Evolutionary conservation across 768 basidiomycete species (phyloP).

Genomic region (Butyriboletus loyo): DNA sequence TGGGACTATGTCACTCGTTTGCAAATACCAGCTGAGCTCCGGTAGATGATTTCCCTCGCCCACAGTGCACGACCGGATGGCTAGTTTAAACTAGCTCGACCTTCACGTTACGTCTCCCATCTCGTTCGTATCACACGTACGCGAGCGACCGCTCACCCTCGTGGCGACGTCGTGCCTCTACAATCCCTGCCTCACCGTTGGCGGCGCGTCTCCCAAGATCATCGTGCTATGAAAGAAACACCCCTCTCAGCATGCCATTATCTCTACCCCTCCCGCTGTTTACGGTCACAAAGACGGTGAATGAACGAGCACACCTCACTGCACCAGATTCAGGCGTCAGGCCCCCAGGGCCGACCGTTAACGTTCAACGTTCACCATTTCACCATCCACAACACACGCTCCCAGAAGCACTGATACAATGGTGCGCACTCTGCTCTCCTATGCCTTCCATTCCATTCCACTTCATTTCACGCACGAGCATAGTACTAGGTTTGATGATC

Average conservation of each 20-base stretch:
- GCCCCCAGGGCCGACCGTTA: not conserved
- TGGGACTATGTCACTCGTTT: not conserved
- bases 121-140: not conserved
- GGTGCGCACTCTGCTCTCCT: not conserved
- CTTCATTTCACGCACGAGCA: slow-evolving; percentile 4
- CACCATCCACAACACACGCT: not conserved
- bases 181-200: not conserved
- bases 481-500: not conserved
- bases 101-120: not conserved
- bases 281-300: not conserved
- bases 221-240: not conserved
- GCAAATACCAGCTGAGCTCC: not conserved
- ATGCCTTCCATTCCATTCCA: slow-evolving; percentile 13
- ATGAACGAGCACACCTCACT: not conserved
- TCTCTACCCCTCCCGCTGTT: not conserved
- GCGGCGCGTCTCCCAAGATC: not conserved
- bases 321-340: too few species aligned
- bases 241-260: not conserved
- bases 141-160: not conserved
- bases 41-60: slow-evolving; percentile 2
- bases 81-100: not conserved
- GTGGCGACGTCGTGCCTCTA: not conserved
- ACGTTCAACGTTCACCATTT: not conserved
- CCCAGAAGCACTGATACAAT: not conserved
- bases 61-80: not conserved